Percentiles rank a stretch among this genome's conserved stretches.
Conservation (phyloP, 1,284 basidiomycete genomes). For the Ceratobasidium sp. region DNA sequence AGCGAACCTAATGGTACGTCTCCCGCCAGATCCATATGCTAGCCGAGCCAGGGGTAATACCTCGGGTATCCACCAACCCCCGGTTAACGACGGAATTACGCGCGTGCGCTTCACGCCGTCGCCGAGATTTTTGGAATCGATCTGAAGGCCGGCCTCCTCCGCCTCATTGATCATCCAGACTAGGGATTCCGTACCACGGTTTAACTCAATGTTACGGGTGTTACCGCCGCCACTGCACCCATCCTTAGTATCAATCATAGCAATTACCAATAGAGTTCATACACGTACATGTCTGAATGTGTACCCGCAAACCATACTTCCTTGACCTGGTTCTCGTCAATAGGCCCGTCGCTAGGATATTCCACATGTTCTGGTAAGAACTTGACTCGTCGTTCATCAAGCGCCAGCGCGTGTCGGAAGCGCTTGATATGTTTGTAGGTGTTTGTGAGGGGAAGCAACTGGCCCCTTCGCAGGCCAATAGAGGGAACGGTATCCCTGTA, state of each 20-base stretch:
- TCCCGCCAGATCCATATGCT: neutral
- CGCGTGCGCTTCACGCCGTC: neutral
- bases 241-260: no score
- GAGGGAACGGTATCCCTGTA: slow-evolving; percentile 65
- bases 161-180: slow-evolving; percentile 53
- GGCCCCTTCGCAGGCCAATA: slow-evolving; percentile 55
- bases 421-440: slow-evolving; percentile 55
- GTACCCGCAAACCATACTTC: slow-evolving; percentile 59
- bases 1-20: neutral
- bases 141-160: neutral
- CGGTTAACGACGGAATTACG: neutral
- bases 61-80: slow-evolving; percentile 8
- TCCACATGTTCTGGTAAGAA: slow-evolving; percentile 61
- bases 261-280: no score
- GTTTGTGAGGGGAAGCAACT: slow-evolving; percentile 53
- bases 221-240: slow-evolving; percentile 52
- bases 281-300: slow-evolving; percentile 59
- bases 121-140: slow-evolving; percentile 18
- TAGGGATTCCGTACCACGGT: slow-evolving; percentile 43
- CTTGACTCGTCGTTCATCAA: slow-evolving; percentile 62
- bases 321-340: slow-evolving; percentile 49
- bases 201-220: slow-evolving; percentile 45
- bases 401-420: slow-evolving; percentile 63
- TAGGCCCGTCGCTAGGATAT: slow-evolving; percentile 26
- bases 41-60: neutral